A percentile compares a stretch with the other conserved stretches of the same genome.
phyloP scores from a whole-genome alignment of 257 asterid species.

The Salvia miltiorrhiza region DNA sequence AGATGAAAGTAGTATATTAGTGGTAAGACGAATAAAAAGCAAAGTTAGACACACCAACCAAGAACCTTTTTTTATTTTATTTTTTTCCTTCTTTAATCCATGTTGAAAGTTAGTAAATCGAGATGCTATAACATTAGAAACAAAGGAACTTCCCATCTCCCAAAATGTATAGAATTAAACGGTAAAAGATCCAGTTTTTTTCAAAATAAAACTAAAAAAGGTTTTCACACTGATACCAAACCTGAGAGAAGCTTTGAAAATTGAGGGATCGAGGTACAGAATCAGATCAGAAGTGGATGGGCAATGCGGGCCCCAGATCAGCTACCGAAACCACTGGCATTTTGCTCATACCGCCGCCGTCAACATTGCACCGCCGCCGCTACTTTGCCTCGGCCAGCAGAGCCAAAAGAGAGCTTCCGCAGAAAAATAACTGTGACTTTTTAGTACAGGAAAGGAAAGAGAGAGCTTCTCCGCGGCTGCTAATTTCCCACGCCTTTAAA shows the following conservation, averaged over 20 bases:
- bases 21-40: neutral
- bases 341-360: constrained; percentile 12
- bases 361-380: constrained; percentile 31
- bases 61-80: neutral
- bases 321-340: constrained; percentile 11
- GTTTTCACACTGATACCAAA: neutral
- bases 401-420: constrained; percentile 18
- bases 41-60: constrained; percentile 20
- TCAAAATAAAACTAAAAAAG: neutral
- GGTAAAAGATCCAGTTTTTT: neutral
- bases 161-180: neutral
- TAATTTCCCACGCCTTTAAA: constrained; percentile 15
- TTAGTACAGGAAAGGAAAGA: neutral
- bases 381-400: constrained; percentile 19
- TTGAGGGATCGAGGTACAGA: constrained; percentile 36
- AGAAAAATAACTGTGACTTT: constrained; percentile 12
- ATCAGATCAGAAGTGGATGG: constrained; percentile 36
- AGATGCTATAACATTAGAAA: neutral
- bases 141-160: constrained; percentile 7
- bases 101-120: neutral
- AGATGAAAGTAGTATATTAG: neutral
- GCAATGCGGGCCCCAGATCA: constrained; percentile 22
- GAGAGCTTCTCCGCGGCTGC: neutral
- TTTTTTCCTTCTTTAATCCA: neutral
- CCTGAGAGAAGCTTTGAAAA: constrained; percentile 20